Evolutionary conservation across 2,329 filamentous ascomycete genomes (phyloP), one percentile per base, ranked within the genome.

Genomic region (Xylariaceae sp.): DNA sequence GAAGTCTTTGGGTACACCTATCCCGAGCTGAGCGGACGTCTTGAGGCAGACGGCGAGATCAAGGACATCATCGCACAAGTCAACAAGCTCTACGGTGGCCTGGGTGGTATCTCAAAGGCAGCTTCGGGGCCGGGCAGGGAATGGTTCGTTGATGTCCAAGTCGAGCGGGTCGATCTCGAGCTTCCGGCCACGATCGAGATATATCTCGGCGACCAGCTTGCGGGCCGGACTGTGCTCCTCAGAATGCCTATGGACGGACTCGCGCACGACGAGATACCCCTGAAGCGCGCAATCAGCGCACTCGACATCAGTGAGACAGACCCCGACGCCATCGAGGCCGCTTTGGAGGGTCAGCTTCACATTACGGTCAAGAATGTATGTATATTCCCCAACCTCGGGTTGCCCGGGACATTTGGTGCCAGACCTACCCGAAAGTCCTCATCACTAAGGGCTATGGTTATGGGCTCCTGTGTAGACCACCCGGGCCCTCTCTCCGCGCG

Each of bases 61-160:
- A 60, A 88, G 34, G 83, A 84, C 51, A 69, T 88, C 24, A 73
- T 78, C 29, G 73, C 78, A 0, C 74, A 80, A 6, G 74, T 86
- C 11, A 71, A 78, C 43, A 69, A 62, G 1, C 61, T 89, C 3
- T 74, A 73, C 50, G 59, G 60, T 1, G 2, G 34, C 26, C 17
- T 36, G 13, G 11, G 11, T 11, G 22, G 22, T 11, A 26, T 26
- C 11, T 26, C 22, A 26, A 26, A 26, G 22, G 22, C 22, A 11
- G 22, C 22, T 26, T 6, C 22, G 6, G 22, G 22, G 2, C 11
- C 33, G n/a, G 16, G 29, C 31, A 19, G 18, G 30, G 16, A 16
- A 6, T 17, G 16, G n/a, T 61, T 61, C 22, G 59, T 64, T 18
- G 55, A 61, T 29, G 44, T 71, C 22, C 41, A 56, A 18, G 63